Base-by-base conservation (phyloP, 1,284 basidiomycete genomes). In the Mycosarcoma mackinlayi region DNA sequence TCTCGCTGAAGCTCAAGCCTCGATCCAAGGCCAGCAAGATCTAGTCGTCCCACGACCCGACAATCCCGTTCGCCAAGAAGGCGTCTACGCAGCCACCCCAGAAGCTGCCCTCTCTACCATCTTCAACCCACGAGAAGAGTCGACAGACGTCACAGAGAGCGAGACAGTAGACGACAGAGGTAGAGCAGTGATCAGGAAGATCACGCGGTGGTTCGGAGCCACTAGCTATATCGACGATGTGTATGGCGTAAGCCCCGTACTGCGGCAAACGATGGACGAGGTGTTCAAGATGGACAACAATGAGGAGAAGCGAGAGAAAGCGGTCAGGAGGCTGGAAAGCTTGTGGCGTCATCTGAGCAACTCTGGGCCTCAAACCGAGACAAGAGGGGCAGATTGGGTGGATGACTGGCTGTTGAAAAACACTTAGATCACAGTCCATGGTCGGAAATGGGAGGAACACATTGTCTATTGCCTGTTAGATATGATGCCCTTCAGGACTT, bases 261-360 rank as follows among this genome's bases (percentile, higher is more conserved):
- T 71, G 25, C 18, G 42, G 3, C 55, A 71, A 46, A 66, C 59
- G 19, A 56, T 71, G 3, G 62, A 62, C 47, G 41, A 52, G 23
- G 62, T 49, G 4, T 21, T 34, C 16, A 38, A 41, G 34, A 40
- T 37, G 28, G 39, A 34, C 13, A 38, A 23, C 19, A 38, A 8
- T 7, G 42, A 42, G 35, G 55, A 55, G 47, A 59, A 44, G 10
- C 45, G 59, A 25, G 37, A 71, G 19, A 60, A 31, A 19, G 68
- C 68, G 8, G 59, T 70, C 9, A 48, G 48, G 4, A 42, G 67
- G 13, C 35, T 70, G 30, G 67, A 70, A 37, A 65, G 57, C 27
- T 27, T 71, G n/a, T 71, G 68, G 68, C 41, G 31, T 14, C 68
- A 71, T 41, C 19, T 71, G 31, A 56, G 46, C 31, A 55, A 55